Base-by-base conservation (phyloP, 768 basidiomycete genomes). In the Auricularia sp. region DNA sequence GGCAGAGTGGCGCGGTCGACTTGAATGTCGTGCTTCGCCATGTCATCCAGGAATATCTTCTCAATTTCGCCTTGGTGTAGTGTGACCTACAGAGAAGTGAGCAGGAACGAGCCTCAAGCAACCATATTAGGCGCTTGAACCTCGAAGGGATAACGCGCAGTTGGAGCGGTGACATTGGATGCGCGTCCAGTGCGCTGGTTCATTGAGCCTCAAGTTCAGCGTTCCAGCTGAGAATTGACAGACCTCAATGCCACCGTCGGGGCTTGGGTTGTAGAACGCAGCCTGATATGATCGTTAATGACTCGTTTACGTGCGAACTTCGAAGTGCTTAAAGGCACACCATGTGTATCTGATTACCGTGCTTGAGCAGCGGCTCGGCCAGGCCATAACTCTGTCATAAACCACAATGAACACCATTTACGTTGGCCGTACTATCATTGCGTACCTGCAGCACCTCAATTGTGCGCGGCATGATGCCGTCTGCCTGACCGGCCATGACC, bases 141-240 rank as follows among this genome's bases (percentile, higher is more conserved):
- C 77, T 87, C 87, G 66, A 87, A 90, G 12, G 87, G 87, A 73
- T 81, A 91, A 21, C 87, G 80, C 1, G 87, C 87, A 29, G 80
- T 80, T 3, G 83, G 77, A 0, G 85, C 83, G 4, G 80, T 82
- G 33, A 90, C 79, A 69, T 87, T 85, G 16, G 85, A 77, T 1
- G 81, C 81, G 16, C 86, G 82, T 54, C 85, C 83, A 7, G 84
- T 84, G 18, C 86, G 77, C 87, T 90, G 59, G 8, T 16, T 34
- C 68, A 29, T 62, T 42, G 51, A 58, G 59, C 23, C 18, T 12
- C 3, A 63, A 36, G 8, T 21, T 34, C 14, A 34, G 36, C 14
- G 58, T 11, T 7, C 64, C 2, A 29, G 29, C 29, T 6, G 23
- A 33, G 35, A n/a, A 10, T 29, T 36, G 44, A 62, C 62, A 14